A percentile compares a stretch with the other conserved stretches of the same genome.
phyloP scores from a whole-genome alignment of 23 red algal species.

The Pyropia haitanensis region DNA sequence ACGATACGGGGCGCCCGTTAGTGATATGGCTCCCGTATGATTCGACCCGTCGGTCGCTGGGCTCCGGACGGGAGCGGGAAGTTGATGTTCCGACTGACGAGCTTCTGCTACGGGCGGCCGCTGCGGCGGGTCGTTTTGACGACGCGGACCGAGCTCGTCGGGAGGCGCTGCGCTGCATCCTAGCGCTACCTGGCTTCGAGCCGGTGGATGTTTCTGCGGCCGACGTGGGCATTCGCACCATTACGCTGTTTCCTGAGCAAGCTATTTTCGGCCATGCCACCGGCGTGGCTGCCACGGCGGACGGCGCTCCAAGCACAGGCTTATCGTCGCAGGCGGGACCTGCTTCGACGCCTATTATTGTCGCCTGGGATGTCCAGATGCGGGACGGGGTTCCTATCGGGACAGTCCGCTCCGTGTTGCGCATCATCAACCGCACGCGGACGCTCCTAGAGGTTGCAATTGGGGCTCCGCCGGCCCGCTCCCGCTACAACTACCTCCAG shows the following conservation, averaged over 20 bases:
- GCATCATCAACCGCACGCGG: conserved; percentile 46
- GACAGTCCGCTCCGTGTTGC: conserved; percentile 57
- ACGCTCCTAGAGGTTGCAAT: conserved; percentile 51
- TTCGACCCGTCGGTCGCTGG: conserved; percentile 40
- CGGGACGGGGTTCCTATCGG: conserved; percentile 68
- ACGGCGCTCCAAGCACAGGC: neutral
- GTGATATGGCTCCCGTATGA: conserved; percentile 58
- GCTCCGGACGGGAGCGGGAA: conserved; percentile 61
- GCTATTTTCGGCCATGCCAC: conserved; percentile 9
- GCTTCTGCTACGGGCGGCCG: conserved; percentile 33
- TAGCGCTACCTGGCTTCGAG: conserved; percentile 43
- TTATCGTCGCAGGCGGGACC: neutral
- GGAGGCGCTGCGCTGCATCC: conserved; percentile 34
- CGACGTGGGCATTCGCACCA: conserved; percentile 24
- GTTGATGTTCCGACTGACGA: conserved; percentile 58
- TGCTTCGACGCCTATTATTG: neutral
- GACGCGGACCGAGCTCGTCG: conserved; percentile 47
- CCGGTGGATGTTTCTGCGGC: conserved; percentile 39
- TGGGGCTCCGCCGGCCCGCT: conserved; percentile 6
- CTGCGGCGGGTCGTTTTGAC: conserved; percentile 10
- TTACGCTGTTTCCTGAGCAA: conserved; percentile 37
- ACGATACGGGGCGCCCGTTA: conserved; percentile 48
- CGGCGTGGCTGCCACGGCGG: too few relatives aligned
- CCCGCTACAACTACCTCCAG: too few relatives aligned
- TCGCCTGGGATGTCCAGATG: conserved; percentile 66